Evolutionary conservation across 192 early-diverging fungal genomes (phyloP), one percentile per base, ranked within the genome.

Genomic region (Podila minutissima): DNA sequence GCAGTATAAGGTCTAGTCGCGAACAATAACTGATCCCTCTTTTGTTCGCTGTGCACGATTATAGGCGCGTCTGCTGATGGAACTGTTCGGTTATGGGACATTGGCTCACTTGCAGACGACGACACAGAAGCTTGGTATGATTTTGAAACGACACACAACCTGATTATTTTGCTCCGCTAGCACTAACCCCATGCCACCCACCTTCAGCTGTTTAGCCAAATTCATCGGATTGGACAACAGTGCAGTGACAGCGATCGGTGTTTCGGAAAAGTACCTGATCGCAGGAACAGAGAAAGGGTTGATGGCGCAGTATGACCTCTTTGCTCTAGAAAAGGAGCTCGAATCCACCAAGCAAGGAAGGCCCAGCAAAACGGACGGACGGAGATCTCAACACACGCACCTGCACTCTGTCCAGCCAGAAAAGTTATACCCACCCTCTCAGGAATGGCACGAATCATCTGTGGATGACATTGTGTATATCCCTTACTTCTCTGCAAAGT

Each of bases 361-460:
- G 60, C 26, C 6, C 62, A 61, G 35, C 17, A 60, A 28, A 22
- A 41, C 9, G 24, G 38, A 7, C 60, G 57, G 10, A 72, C 48
- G 9, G 66, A 48, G 28, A 26, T 51, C 13, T 17, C 37, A 11
- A 59, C 20, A 55, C 4, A 5, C n/a, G 2, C 53, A 55, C 6
- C 0, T 55, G 0, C n/a, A 24, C 24, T 24, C 4, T 4, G 66
- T 69, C 53, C 48, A 62, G 29, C 75, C 71, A 13, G 59, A 78
- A 29, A 67, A 26, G 28, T 66, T 75, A 49, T 88, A 77, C 58
- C 85, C 85, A 66, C 48, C 59, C 17, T 79, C 84, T 2, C 66
- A 75, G 31, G 87, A 86, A 59, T 88, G 85, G 85, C 87, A 88
- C 62, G 84, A 85, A 29, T 84, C 83, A 2, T 73, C 86, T 38